phyloP scores from a whole-genome alignment of 257 asterid species.

The Leptodermis oblonga region DNA sequence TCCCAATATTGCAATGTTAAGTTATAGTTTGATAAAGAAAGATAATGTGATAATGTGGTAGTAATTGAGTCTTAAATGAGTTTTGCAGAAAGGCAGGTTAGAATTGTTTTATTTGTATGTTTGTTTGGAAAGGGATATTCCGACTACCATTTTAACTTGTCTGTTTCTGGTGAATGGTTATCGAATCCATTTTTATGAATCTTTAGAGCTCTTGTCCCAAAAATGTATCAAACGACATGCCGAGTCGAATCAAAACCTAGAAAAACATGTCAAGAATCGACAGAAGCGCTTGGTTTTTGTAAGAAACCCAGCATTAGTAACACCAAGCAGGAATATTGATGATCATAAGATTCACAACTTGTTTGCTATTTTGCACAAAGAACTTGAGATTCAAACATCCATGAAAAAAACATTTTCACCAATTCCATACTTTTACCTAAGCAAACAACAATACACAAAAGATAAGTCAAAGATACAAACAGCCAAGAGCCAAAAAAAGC shows the following conservation, averaged over 20 bases:
- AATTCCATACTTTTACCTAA: slow-evolving; percentile 9
- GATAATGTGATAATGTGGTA: slow-evolving; percentile 7
- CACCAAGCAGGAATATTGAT: background rate
- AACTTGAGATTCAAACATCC: background rate
- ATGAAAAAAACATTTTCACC: slow-evolving; percentile 6
- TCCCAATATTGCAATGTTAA: background rate
- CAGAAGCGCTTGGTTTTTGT: background rate
- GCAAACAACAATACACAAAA: slow-evolving; percentile 16
- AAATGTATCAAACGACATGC: too few relatives aligned
- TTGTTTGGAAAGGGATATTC: background rate
- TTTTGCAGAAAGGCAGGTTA: background rate
- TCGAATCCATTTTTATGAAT: background rate
- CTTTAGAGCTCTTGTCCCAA: background rate
- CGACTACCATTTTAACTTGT: too few relatives aligned
- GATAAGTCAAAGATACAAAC: slow-evolving; percentile 16
- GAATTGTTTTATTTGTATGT: background rate
- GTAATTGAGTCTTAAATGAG: background rate
- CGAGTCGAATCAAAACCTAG: background rate
- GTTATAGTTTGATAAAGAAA: slow-evolving; percentile 12
- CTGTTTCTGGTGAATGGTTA: background rate
- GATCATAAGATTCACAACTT: background rate
- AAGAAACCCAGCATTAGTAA: background rate
- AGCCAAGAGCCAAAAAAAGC: slow-evolving; percentile 16
- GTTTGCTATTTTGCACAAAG: slow-evolving; percentile 9
- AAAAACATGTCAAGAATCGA: background rate